Conservation (phyloP, 1,284 basidiomycete species). For the Xanthoconium separans region DNA sequence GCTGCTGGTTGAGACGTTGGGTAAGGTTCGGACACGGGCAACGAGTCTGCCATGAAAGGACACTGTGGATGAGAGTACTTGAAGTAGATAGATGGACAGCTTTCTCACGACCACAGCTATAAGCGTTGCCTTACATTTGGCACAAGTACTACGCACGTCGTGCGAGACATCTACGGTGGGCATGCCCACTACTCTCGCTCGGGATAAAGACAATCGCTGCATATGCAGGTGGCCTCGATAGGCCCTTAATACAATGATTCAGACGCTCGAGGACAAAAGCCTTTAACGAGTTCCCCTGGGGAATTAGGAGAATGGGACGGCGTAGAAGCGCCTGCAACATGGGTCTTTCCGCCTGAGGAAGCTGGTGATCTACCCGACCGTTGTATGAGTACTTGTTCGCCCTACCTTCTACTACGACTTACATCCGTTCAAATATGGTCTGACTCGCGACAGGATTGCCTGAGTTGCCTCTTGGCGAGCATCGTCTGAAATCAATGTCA, state of each 20-base stretch:
- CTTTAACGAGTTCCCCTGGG: conserved; percentile 4
- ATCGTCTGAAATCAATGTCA: conserved; percentile 11
- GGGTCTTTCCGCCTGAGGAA: not conserved
- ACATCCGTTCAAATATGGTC: not conserved
- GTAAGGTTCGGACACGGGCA: conserved; percentile 9
- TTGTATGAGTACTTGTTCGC: not conserved
- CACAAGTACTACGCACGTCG: conserved; percentile 12
- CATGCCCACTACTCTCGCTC: conserved; percentile 11
- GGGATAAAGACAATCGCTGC: not conserved
- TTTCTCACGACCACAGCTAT: conserved; percentile 19
- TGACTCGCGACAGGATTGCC: not conserved
- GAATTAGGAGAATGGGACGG: not conserved
- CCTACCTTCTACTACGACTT: not conserved
- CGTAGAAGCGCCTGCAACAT: not conserved
- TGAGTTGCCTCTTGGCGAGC: not conserved
- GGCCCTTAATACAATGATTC: not conserved
- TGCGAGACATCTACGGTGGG: conserved; percentile 7
- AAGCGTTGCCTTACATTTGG: too few relatives aligned
- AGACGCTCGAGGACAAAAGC: conserved; percentile 8
- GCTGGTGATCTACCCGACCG: conserved; percentile 8
- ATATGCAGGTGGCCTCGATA: not conserved
- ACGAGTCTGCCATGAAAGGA: conserved; percentile 13
- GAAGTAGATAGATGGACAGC: not conserved
- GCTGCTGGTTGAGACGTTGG: conserved; percentile 1
- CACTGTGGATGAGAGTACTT: not conserved